phyloP scores from a whole-genome alignment of 2,329 filamentous ascomycete genomes.

The Fusarium coffeatum region DNA sequence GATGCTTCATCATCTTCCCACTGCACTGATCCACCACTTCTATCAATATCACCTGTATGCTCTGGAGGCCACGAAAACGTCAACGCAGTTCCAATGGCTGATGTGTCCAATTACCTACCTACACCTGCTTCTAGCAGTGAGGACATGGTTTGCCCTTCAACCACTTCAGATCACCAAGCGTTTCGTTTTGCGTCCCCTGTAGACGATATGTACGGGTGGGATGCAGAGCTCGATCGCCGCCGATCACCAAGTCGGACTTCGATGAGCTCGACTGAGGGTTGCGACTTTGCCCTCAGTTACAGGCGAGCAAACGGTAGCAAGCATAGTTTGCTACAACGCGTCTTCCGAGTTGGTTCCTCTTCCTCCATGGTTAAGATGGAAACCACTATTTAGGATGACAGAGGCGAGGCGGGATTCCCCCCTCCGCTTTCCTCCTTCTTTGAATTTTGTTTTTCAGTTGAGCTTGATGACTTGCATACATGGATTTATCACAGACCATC shows the following conservation, averaged over 20 bases:
- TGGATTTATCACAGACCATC: constrained; percentile 30
- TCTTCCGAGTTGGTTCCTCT: constrained; percentile 41
- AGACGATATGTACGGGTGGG: constrained; percentile 65
- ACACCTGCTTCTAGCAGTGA: constrained; percentile 44
- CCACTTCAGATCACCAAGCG: constrained; percentile 23
- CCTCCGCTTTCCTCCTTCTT: neutral
- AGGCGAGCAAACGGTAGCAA: constrained; percentile 45
- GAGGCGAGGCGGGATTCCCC: no score
- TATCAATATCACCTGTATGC: constrained; percentile 12
- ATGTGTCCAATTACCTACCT: constrained; percentile 56
- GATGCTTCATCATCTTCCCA: constrained; percentile 11
- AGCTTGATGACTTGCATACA: constrained; percentile 28
- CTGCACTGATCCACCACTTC: constrained; percentile 2
- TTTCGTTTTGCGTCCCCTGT: constrained; percentile 34
- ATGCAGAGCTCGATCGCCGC: constrained; percentile 55
- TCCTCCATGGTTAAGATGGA: constrained; percentile 35
- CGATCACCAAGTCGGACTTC: constrained; percentile 21
- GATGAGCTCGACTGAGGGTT: constrained; percentile 20
- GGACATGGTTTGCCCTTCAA: constrained; percentile 17
- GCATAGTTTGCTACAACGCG: constrained; percentile 42
- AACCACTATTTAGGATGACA: constrained; percentile 9
- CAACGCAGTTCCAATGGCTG: constrained; percentile 37
- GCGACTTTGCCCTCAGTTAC: constrained; percentile 38
- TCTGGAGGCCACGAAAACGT: constrained; percentile 10
- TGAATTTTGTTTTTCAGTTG: constrained; percentile 7